A percentile compares a stretch with the other conserved stretches of the same genome.
Evolutionary conservation across 768 basidiomycete species (phyloP).

Genomic region (Nidularia pulvinata): DNA sequence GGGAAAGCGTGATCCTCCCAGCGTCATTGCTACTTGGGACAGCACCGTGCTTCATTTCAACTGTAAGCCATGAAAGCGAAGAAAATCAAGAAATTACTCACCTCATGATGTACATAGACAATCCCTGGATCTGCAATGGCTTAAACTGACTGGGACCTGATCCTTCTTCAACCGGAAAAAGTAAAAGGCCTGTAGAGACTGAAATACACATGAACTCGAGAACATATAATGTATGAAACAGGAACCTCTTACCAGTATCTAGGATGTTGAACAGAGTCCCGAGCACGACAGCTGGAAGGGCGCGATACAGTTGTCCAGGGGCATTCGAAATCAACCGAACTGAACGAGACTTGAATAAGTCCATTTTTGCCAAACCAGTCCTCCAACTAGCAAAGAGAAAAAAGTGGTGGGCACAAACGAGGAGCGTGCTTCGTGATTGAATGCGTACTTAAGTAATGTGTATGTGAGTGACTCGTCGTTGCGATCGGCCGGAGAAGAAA

Average conservation of each 20-base stretch:
- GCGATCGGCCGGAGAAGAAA: too few relatives aligned
- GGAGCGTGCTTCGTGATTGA: too few relatives aligned
- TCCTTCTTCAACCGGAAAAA: slow-evolving; percentile 12
- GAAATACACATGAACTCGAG: not conserved
- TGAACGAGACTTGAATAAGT: too few relatives aligned
- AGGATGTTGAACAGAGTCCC: slow-evolving; percentile 15
- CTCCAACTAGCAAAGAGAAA: too few relatives aligned
- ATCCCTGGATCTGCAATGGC: slow-evolving; percentile 14
- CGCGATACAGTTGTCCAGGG: slow-evolving; percentile 12
- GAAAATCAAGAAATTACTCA: not conserved
- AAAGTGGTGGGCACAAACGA: too few relatives aligned
- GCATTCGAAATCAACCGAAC: not conserved
- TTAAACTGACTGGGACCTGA: slow-evolving; percentile 6
- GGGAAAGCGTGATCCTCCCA: slow-evolving; percentile 18
- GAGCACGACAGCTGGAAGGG: slow-evolving; percentile 14
- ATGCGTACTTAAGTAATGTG: too few relatives aligned
- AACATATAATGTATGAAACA: not conserved
- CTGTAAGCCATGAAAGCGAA: too few relatives aligned
- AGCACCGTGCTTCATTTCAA: slow-evolving; percentile 6
- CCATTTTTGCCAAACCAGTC: too few relatives aligned
- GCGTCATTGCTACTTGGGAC: slow-evolving; percentile 14
- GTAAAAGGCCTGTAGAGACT: slow-evolving; percentile 16
- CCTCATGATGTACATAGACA: slow-evolving; percentile 21
- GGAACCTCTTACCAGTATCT: slow-evolving; percentile 6
- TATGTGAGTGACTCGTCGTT: too few relatives aligned